Conservation (phyloP, 805 yeast species). For the Hermanozyma aechmeae region DNA sequence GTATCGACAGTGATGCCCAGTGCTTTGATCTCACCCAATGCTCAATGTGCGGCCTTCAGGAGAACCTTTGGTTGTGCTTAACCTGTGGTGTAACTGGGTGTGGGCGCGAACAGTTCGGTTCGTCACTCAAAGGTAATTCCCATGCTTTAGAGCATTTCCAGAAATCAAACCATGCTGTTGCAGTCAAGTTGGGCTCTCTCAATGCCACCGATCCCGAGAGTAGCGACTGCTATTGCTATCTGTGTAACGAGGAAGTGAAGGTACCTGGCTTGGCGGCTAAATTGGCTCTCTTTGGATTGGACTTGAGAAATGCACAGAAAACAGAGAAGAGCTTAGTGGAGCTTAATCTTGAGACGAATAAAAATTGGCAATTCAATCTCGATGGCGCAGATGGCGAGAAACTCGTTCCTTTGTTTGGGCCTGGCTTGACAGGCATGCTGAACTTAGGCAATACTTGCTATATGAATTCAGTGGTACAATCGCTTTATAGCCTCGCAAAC, state of each 20-base stretch:
- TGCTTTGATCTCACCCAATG: constrained; percentile 44
- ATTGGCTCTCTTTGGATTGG: constrained; percentile 58
- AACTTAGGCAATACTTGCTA: constrained; percentile 94
- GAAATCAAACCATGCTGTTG: constrained; percentile 57
- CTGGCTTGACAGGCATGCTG: constrained; percentile 72
- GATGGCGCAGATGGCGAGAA: constrained; percentile 61
- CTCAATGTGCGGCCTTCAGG: constrained; percentile 49
- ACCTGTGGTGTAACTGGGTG: constrained; percentile 90
- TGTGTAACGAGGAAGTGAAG: constrained; percentile 80
- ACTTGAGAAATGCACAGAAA: constrained; percentile 43
- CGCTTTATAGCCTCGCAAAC: constrained; percentile 40
- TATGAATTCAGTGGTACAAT: constrained; percentile 71
- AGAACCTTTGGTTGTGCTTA: constrained; percentile 88
- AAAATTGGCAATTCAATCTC: constrained; percentile 88
- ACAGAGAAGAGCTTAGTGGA: constrained; percentile 87
- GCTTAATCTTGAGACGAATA: constrained; percentile 83
- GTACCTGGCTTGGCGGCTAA: constrained; percentile 48
- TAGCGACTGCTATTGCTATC: constrained; percentile 83
- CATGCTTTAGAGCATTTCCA: constrained; percentile 78
- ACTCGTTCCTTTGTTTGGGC: constrained; percentile 60
- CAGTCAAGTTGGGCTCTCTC: constrained; percentile 85
- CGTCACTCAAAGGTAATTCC: constrained; percentile 77
- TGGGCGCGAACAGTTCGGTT: constrained; percentile 92
- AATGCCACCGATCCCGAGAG: constrained; percentile 48
- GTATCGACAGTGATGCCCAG: constrained; percentile 19